Percentiles rank a stretch among this genome's conserved stretches.
phyloP scores from a whole-genome alignment of 208 protist genomes.

The Trypanosoma avium region DNA sequence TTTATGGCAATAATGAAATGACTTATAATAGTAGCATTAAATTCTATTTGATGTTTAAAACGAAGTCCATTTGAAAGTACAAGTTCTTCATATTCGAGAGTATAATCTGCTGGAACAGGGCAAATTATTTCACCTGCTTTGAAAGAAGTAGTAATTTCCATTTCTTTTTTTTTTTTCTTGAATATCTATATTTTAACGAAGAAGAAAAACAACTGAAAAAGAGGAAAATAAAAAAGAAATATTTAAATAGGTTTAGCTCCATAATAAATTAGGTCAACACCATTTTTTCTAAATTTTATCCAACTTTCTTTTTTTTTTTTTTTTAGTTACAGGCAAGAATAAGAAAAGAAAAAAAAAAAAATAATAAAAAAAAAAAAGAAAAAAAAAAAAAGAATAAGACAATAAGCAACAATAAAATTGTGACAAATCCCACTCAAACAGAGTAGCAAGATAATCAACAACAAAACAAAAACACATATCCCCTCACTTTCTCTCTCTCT shows the following conservation, averaged over 20 bases:
- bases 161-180: no score
- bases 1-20: constrained; percentile 70
- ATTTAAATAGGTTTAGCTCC: constrained; percentile 10
- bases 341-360: neutral
- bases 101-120: constrained; percentile 42
- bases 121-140: constrained; percentile 65
- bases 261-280: no score
- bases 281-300: neutral
- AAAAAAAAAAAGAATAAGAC: neutral
- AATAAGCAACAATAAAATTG: neutral
- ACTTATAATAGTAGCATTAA: constrained; percentile 80
- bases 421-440: neutral
- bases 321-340: neutral
- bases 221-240: neutral
- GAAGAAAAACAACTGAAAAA: neutral
- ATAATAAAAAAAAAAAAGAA: neutral
- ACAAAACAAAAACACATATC: neutral
- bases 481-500: neutral
- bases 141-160: constrained; percentile 47
- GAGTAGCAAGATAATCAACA: neutral
- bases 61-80: constrained; percentile 47
- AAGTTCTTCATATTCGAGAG: constrained; percentile 41
- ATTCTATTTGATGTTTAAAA: constrained; percentile 44
- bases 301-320: constrained; percentile 17
- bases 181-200: no score